Evolutionary conservation across 805 yeast genomes (phyloP).

Genomic region (Barnettozyma sp.): DNA sequence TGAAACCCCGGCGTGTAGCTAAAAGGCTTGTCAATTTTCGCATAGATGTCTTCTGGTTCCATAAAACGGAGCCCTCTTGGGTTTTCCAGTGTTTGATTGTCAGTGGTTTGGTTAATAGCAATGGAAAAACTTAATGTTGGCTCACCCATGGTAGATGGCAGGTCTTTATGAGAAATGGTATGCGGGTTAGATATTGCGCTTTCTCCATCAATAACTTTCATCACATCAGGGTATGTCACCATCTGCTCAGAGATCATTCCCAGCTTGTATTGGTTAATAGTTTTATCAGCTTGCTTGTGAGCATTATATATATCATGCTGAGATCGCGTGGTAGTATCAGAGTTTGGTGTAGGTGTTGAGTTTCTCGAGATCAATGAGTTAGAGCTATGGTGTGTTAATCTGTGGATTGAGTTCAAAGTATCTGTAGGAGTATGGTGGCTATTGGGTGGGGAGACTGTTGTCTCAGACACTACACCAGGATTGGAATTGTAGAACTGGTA

Average conservation of each 20-base stretch:
- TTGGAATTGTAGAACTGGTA: slow-evolving; percentile 8
- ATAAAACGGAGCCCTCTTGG: slow-evolving; percentile 38
- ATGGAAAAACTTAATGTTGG: slow-evolving; percentile 25
- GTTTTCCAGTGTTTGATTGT: slow-evolving; percentile 6
- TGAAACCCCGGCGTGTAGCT: slow-evolving; percentile 91
- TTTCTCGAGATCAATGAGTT: slow-evolving; percentile 7
- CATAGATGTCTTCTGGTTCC: slow-evolving; percentile 77
- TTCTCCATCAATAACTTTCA: slow-evolving; percentile 24
- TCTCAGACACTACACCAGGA: slow-evolving; percentile 7
- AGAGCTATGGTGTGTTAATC: slow-evolving; percentile 8
- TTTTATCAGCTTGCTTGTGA: slow-evolving; percentile 45
- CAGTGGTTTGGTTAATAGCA: slow-evolving; percentile 21
- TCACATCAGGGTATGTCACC: slow-evolving; percentile 54
- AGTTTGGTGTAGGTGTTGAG: slow-evolving; percentile 19
- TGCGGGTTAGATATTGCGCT: slow-evolving; percentile 1
- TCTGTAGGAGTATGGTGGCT: background rate
- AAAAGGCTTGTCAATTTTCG: slow-evolving; percentile 67
- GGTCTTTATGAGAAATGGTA: background rate
- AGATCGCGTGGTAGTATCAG: slow-evolving; percentile 7
- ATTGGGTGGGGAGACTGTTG: slow-evolving; percentile 13
- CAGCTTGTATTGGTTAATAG: slow-evolving; percentile 61
- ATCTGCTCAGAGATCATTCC: slow-evolving; percentile 40
- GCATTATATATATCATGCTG: slow-evolving; percentile 22
- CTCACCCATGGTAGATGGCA: background rate
- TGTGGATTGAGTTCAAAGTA: slow-evolving; percentile 1